These are phyloP conservation scores for Lotus japonicus DNA, from an alignment of 306 rosid genomes.

Conservation along the genomic window DNA sequence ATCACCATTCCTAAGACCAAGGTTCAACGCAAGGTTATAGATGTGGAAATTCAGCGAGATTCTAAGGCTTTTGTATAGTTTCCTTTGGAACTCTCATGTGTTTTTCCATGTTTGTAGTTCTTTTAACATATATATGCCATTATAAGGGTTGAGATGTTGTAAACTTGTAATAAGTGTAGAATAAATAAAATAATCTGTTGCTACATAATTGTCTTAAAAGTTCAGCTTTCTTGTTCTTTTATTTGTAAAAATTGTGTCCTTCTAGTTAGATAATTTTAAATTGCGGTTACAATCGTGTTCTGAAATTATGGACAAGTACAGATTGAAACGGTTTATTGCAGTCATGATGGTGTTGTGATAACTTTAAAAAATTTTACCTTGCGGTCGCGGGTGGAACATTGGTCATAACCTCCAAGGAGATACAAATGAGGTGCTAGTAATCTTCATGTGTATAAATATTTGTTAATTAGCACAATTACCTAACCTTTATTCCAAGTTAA, in stretches of 20 bases:
- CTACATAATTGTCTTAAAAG: background rate
- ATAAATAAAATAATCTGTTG: background rate
- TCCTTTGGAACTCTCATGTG: background rate
- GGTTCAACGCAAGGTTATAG: slow-evolving; percentile 65
- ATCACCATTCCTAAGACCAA: slow-evolving; percentile 56
- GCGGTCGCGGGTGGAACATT: no score
- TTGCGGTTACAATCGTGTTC: no score
- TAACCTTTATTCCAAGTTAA: background rate
- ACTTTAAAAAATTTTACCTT: no score
- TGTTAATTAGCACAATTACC: background rate
- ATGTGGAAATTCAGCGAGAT: slow-evolving; percentile 54
- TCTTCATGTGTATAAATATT: background rate
- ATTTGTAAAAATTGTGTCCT: background rate
- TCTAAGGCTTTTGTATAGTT: background rate
- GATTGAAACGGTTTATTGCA: no score
- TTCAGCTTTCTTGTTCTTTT: background rate
- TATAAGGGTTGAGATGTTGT: background rate
- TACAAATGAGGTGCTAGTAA: background rate
- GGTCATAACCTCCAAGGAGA: background rate
- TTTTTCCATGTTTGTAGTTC: background rate
- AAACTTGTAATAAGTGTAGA: background rate
- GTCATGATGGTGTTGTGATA: no score
- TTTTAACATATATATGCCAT: background rate
- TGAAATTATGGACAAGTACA: no score
- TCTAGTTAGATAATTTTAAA: background rate